Evolutionary conservation across 2,329 filamentous ascomycete species (phyloP).

Genomic region (Trichoderma sp.): DNA sequence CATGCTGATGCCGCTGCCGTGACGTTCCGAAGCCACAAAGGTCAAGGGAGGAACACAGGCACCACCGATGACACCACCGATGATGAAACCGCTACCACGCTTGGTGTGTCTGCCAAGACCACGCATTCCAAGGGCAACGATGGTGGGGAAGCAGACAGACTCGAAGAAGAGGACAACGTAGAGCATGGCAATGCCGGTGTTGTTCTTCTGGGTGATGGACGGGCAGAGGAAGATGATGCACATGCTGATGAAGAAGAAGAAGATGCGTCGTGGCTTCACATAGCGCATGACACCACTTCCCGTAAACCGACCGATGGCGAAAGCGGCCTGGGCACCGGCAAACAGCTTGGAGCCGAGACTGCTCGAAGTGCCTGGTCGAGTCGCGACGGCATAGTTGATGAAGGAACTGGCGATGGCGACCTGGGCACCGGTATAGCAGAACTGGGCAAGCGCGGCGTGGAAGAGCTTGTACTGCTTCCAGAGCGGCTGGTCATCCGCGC

Average conservation of each 20-base stretch:
- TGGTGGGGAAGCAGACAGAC: conserved; percentile 76
- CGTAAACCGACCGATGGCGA: conserved; percentile 68
- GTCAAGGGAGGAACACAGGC: conserved; percentile 71
- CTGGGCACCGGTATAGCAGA: conserved; percentile 75
- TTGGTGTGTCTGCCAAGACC: conserved; percentile 75
- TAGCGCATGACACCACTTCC: conserved; percentile 66
- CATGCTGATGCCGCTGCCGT: conserved; percentile 61
- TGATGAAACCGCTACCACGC: conserved; percentile 66
- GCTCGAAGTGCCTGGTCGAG: conserved; percentile 48
- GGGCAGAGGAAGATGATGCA: conserved; percentile 61
- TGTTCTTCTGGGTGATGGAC: conserved; percentile 45
- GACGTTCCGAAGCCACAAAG: conserved; percentile 62
- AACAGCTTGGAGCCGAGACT: conserved; percentile 62
- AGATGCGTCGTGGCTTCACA: conserved; percentile 62
- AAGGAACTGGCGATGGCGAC: conserved; percentile 65
- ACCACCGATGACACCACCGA: conserved; percentile 69
- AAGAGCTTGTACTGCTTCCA: conserved; percentile 71
- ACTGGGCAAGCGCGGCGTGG: conserved; percentile 72
- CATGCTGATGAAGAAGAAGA: conserved; percentile 60
- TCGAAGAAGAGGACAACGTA: conserved; percentile 75
- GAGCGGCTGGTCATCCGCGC: conserved; percentile 59
- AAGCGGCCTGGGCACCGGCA: conserved; percentile 70
- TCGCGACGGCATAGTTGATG: conserved; percentile 69
- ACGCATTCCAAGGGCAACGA: conserved; percentile 72
- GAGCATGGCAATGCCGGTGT: conserved; percentile 56